Evolutionary conservation across 2,329 filamentous ascomycete species (phyloP), one percentile per base, ranked within the genome.

Genomic region (Colletotrichum godetiae): DNA sequence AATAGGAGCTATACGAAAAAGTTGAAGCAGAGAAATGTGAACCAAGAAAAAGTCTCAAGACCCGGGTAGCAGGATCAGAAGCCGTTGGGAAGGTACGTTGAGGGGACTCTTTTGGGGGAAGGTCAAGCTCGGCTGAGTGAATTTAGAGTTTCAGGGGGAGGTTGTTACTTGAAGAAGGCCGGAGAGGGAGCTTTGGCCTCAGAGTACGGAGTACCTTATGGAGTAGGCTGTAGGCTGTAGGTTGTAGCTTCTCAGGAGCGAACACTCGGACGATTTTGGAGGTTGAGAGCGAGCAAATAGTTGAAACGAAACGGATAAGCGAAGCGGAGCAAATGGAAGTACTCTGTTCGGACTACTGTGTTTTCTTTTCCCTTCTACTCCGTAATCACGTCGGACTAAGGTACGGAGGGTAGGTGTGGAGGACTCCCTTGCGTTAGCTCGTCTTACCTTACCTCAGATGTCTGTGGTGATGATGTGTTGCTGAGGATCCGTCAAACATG

Each of bases 241-340:
- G 1, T 12, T 5, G 37, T n/a, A 22, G 42, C 42, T 35, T 33
- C 6, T 49, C 24, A 15, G 42, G 42, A 63, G n/a, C 46, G 46
- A 33, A 63, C 61, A 53, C 61, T 53, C 61, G 46, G 61, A 63
- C 61, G n/a, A 49, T 19, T 22, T 53, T 24, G n/a, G 61, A 31
- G 31, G 33, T 15, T 33, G 42, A 31, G 52, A 33, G 27, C 27
- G 22, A 29, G 37, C 56, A 37, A 29, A 22, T 29, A 22, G 61
- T 63, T 63, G 61, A 63, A 63, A 63, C 61, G 31, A 55, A 63
- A 52, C 42, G 60, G 19, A 52, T 31, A n/a, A 42, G 59, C 24
- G 49, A 22, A 52, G 8, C 3, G 29, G 42, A 63, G 24, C 29
- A 15, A 22, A 15, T 42, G 6, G 37, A 42, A 42, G 15, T 42